Conservation (phyloP, 331 rosid species). For the Quercus tomentella region DNA sequence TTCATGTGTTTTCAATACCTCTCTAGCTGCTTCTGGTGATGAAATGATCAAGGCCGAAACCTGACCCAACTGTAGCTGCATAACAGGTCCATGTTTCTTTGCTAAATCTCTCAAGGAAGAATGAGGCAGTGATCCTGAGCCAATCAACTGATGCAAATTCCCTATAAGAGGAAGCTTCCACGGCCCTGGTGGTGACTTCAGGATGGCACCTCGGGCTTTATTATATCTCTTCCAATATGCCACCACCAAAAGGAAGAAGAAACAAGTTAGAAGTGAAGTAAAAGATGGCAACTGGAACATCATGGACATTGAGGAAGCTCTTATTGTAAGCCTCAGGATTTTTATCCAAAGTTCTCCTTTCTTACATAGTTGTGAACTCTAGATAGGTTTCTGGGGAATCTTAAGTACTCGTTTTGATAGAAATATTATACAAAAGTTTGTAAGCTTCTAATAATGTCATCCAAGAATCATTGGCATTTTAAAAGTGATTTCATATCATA, state of each 20-base stretch:
- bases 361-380: background rate
- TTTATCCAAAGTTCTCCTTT: background rate
- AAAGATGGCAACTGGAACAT: background rate
- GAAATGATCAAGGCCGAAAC: conserved; percentile 3
- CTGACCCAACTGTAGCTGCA: conserved; percentile 38
- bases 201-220: background rate
- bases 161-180: conserved; percentile 31
- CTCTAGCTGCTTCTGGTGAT: conserved; percentile 20
- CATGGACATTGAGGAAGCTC: background rate
- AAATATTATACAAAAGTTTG: background rate
- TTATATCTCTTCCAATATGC: background rate
- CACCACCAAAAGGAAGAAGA: background rate
- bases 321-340: background rate
- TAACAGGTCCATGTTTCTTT: no score
- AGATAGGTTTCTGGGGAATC: background rate
- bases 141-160: conserved; percentile 29
- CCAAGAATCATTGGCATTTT: no score
- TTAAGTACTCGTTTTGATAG: background rate
- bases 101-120: background rate
- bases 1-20: conserved; percentile 33
- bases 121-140: conserved; percentile 19
- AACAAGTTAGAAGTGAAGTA: background rate
- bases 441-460: background rate
- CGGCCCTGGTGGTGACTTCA: no score
- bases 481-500: no score